These are phyloP conservation scores for Penicillium nordicum DNA, from an alignment of 2,329 filamentous ascomycete species.

Conservation along the genomic window DNA sequence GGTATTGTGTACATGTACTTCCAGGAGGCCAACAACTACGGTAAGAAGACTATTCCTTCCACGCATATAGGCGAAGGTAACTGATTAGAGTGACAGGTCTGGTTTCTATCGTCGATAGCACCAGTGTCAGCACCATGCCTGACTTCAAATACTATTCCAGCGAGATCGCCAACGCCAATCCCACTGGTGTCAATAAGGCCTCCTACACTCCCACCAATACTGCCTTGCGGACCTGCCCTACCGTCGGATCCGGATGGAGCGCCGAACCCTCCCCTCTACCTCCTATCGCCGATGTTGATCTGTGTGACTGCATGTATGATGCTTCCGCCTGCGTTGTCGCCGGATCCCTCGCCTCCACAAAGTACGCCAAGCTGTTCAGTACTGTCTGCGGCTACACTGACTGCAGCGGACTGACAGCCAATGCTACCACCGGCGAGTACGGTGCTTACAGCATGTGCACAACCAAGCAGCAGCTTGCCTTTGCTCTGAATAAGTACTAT, in stretches of 20 bases:
- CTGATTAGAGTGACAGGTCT: constrained; percentile 49
- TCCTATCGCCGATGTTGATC: constrained; percentile 69
- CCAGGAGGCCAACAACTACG: constrained; percentile 71
- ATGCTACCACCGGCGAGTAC: constrained; percentile 42
- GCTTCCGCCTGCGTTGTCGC: constrained; percentile 67
- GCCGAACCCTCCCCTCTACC: constrained; percentile 64
- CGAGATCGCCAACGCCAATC: constrained; percentile 64
- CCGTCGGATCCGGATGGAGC: constrained; percentile 61
- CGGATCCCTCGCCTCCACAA: constrained; percentile 26
- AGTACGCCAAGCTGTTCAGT: constrained; percentile 58
- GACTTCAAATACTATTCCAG: constrained; percentile 71
- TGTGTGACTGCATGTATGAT: constrained; percentile 81
- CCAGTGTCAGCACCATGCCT: constrained; percentile 61
- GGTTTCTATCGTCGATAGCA: constrained; percentile 54
- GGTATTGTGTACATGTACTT: constrained; percentile 99
- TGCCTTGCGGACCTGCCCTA: constrained; percentile 65
- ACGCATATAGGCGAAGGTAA: too few relatives aligned
- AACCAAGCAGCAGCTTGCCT: constrained; percentile 42
- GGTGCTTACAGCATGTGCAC: constrained; percentile 49
- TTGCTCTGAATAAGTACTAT: constrained; percentile 46
- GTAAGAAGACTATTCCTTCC: constrained; percentile 8
- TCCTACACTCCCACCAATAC: constrained; percentile 71
- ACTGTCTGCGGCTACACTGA: constrained; percentile 41
- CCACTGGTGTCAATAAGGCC: constrained; percentile 60
- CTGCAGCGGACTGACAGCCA: constrained; percentile 40